Evolutionary conservation across 176 grass and related monocot species (phyloP).

Genomic region (Aechmea fasciata): DNA sequence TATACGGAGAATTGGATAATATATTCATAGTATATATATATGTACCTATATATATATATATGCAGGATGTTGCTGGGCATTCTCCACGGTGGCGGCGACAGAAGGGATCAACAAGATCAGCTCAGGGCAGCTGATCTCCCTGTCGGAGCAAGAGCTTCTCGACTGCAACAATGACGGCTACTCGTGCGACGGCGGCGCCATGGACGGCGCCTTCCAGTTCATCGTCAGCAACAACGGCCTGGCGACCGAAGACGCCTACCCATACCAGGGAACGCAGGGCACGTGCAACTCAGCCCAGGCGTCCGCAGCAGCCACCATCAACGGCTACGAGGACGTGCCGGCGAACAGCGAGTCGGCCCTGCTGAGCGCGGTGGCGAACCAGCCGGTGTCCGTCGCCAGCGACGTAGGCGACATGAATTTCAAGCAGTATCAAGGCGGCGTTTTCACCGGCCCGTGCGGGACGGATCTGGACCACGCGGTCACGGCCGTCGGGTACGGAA

Average conservation of each 20-base stretch:
- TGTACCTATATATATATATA: not conserved
- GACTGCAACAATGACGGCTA: not conserved
- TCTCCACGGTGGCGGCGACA: constrained; percentile 12
- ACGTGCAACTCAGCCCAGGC: constrained; percentile 7
- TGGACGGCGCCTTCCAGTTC: constrained; percentile 27
- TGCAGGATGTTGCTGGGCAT: constrained; percentile 19
- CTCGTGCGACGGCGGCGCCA: constrained; percentile 5
- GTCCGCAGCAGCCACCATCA: constrained; percentile 1
- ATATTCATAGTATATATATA: not conserved
- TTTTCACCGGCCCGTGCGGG: constrained; percentile 11
- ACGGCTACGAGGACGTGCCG: constrained; percentile 27
- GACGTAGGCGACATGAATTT: constrained; percentile 1
- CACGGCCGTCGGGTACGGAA: constrained; percentile 7
- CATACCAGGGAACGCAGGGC: constrained; percentile 12
- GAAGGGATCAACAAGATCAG: constrained; percentile 19
- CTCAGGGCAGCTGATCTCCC: not conserved
- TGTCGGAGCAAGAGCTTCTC: constrained; percentile 17
- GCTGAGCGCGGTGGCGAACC: constrained; percentile 18
- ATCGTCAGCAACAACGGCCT: constrained; percentile 22
- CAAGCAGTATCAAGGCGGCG: not conserved
- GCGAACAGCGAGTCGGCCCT: constrained; percentile 19
- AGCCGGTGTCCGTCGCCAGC: constrained; percentile 15
- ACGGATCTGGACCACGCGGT: constrained; percentile 14
- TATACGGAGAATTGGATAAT: not conserved
- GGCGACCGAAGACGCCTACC: constrained; percentile 27